Percentiles rank a stretch among this genome's conserved stretches.
phyloP scores from a whole-genome alignment of 2,329 filamentous ascomycete species.

The Diplodia corticola region DNA sequence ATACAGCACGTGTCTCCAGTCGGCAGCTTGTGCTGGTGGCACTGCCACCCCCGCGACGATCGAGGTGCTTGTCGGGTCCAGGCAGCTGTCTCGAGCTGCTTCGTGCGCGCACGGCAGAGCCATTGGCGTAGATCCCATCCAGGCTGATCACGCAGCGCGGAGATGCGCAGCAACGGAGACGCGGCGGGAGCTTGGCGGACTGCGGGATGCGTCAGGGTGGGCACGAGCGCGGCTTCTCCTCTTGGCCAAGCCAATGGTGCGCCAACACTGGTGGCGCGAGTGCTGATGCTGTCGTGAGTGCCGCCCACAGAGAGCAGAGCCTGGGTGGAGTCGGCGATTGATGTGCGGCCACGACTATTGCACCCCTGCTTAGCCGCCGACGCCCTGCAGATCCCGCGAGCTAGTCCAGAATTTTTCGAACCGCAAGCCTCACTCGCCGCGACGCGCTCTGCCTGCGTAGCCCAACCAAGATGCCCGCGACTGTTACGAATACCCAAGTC shows the following conservation, averaged over 20 bases:
- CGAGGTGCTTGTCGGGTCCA: background rate
- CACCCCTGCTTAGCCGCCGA: constrained; percentile 8
- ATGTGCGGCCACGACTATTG: constrained; percentile 13
- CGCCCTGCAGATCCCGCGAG: constrained; percentile 19
- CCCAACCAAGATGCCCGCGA: constrained; percentile 11
- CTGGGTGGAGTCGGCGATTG: background rate
- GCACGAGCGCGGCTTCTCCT: background rate
- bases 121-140: background rate
- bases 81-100: background rate
- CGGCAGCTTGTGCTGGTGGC: background rate
- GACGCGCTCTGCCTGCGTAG: background rate
- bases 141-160: background rate
- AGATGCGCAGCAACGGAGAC: background rate
- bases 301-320: background rate
- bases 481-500: constrained; percentile 43
- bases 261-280: background rate
- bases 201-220: background rate
- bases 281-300: background rate
- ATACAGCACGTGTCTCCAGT: background rate
- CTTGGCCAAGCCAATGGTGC: background rate
- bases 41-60: background rate
- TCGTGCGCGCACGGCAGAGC: background rate
- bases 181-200: background rate
- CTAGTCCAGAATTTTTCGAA: constrained; percentile 22
- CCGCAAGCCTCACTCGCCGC: constrained; percentile 12